Conservation (phyloP, 2,329 filamentous ascomycete species). For the Ambrosiella beaveri region DNA sequence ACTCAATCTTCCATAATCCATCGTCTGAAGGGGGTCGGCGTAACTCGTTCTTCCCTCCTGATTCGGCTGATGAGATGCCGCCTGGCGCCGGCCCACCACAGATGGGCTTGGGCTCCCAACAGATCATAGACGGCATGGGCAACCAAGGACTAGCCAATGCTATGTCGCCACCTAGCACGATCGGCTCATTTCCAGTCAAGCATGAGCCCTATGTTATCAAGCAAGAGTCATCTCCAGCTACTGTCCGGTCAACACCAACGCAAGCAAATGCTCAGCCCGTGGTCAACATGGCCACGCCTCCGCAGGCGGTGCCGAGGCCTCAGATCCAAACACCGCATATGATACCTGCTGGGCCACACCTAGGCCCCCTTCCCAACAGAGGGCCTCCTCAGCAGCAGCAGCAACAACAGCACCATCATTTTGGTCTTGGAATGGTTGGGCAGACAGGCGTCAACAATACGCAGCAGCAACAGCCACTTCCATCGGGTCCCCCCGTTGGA, state of each 20-base stretch:
- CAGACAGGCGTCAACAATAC: background rate
- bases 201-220: slow-evolving; percentile 2
- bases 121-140: slow-evolving; percentile 11
- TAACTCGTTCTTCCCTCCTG: slow-evolving; percentile 48
- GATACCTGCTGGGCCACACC: slow-evolving; percentile 2
- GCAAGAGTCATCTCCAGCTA: slow-evolving; percentile 3
- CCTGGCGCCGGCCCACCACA: slow-evolving; percentile 8
- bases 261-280: slow-evolving; percentile 17
- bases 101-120: slow-evolving; percentile 9
- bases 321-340: slow-evolving; percentile 10
- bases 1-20: slow-evolving; percentile 48
- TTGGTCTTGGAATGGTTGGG: background rate
- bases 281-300: slow-evolving; percentile 15
- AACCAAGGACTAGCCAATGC: background rate
- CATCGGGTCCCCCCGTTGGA: slow-evolving; percentile 11
- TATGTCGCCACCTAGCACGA: slow-evolving; percentile 2
- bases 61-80: slow-evolving; percentile 20
- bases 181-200: slow-evolving; percentile 6
- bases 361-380: slow-evolving; percentile 3
- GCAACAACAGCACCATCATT: slow-evolving; percentile 7
- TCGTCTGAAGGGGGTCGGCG: slow-evolving; percentile 38
- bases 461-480: slow-evolving; percentile 19
- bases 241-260: slow-evolving; percentile 6
- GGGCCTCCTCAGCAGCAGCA: slow-evolving; percentile 10
- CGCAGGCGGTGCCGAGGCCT: background rate